A percentile compares a stretch with the other conserved stretches of the same genome.
These are phyloP conservation scores for Fomitopsis serialis DNA, from an alignment of 768 basidiomycete genomes.

Conservation along the genomic window DNA sequence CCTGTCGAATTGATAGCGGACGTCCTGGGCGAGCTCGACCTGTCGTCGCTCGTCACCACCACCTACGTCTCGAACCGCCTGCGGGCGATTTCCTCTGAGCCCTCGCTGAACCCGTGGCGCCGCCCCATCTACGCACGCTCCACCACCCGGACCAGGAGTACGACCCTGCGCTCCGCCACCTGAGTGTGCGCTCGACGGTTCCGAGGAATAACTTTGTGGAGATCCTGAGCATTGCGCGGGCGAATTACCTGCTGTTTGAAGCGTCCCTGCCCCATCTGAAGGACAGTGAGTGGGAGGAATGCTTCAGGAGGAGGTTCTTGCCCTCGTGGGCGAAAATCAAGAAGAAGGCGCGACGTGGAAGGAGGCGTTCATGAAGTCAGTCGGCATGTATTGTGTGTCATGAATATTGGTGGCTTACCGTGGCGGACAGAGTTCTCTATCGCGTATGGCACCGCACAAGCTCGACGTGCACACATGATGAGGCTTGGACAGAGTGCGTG, in stretches of 20 bases:
- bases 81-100: conserved; percentile 52
- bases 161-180: conserved; percentile 46
- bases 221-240: conserved; percentile 56
- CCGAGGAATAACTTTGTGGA: conserved; percentile 81
- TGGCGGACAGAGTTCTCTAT: conserved; percentile 44
- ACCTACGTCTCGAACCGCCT: conserved; percentile 60
- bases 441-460: conserved; percentile 65
- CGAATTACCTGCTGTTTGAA: conserved; percentile 62
- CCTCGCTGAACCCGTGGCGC: conserved; percentile 72
- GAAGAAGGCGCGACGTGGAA: conserved; percentile 56
- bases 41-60: conserved; percentile 50
- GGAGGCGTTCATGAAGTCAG: conserved; percentile 60
- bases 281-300: conserved; percentile 68
- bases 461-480: conserved; percentile 70
- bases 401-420: neutral
- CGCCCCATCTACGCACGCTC: conserved; percentile 60
- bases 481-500: conserved; percentile 74
- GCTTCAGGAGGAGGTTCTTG: conserved; percentile 64
- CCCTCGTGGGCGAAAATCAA: conserved; percentile 75
- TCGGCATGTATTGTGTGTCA: conserved; percentile 6
- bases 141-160: conserved; percentile 31
- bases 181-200: conserved; percentile 58
- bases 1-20: conserved; percentile 78
- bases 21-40: conserved; percentile 63
- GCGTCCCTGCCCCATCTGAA: conserved; percentile 64